Conservation (phyloP, 169 alveolate genomes). For the Amoebophrya sp. region DNA sequence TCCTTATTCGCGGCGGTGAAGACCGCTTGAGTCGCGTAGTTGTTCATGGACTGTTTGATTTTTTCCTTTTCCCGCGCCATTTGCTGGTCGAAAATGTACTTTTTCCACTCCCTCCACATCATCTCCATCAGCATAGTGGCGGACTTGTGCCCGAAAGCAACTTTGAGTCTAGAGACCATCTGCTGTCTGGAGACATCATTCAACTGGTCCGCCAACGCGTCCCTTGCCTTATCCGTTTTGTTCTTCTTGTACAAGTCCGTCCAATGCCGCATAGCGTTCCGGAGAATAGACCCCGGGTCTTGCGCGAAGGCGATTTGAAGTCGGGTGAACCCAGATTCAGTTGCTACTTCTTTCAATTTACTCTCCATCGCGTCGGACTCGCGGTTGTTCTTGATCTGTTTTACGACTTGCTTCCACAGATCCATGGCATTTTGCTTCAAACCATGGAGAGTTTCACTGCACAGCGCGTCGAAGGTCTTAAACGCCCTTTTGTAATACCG, state of each 20-base stretch:
- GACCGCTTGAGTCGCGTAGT: too few relatives aligned
- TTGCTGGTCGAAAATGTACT: too few relatives aligned
- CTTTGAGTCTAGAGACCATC: not conserved
- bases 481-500: not conserved
- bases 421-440: not conserved
- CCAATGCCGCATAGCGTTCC: too few relatives aligned
- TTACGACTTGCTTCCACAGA: not conserved
- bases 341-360: not conserved
- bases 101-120: not conserved
- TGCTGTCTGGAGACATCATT: not conserved
- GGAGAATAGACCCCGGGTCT: too few relatives aligned
- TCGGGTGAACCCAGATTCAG: too few relatives aligned
- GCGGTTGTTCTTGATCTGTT: not conserved
- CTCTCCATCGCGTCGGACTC: not conserved
- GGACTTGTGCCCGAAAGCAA: not conserved
- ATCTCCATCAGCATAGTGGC: not conserved
- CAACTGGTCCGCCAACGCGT: not conserved
- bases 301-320: too few relatives aligned
- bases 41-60: too few relatives aligned
- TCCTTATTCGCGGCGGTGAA: too few relatives aligned
- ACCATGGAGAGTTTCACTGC: not conserved
- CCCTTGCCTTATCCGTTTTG: not conserved
- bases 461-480: not conserved
- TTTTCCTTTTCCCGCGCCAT: too few relatives aligned
- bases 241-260: not conserved